Conservation (phyloP, 2,329 filamentous ascomycete genomes). For the Alternaria infectoria region DNA sequence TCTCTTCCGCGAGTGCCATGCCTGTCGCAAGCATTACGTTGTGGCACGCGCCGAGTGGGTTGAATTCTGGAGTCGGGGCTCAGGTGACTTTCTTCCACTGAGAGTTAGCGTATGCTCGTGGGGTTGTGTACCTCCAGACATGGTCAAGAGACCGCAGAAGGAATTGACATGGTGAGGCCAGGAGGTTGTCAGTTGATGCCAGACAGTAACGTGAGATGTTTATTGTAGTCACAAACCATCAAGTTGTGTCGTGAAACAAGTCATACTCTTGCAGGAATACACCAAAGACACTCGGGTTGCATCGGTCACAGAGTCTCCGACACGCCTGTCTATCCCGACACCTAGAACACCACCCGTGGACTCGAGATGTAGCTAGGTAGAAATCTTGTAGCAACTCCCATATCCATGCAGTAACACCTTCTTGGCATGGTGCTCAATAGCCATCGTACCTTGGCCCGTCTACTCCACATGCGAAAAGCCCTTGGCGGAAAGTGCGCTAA, state of each 20-base stretch:
- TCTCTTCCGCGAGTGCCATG: conserved; percentile 31
- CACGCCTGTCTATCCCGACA: not conserved
- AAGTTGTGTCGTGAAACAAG: not conserved
- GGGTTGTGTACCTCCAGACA: conserved; percentile 35
- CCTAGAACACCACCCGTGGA: not conserved
- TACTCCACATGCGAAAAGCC: not conserved
- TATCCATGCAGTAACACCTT: not conserved
- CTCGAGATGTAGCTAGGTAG: not conserved
- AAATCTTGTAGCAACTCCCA: not conserved
- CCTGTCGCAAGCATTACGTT: conserved; percentile 36
- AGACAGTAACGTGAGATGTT: not conserved
- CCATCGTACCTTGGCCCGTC: not conserved
- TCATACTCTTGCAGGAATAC: not conserved
- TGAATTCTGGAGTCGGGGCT: conserved; percentile 33
- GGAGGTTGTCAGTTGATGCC: not conserved
- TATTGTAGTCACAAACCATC: not conserved
- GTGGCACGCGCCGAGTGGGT: conserved; percentile 40
- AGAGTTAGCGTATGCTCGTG: conserved; percentile 40
- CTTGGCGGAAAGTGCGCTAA: not conserved
- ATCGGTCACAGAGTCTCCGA: not conserved
- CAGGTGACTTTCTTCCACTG: conserved; percentile 23
- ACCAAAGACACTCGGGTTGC: not conserved
- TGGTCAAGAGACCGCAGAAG: conserved; percentile 19
- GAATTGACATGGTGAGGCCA: conserved; percentile 7
- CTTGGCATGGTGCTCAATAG: not conserved